A percentile compares a stretch with the other conserved stretches of the same genome.
These are phyloP conservation scores for Kodamaea sagamina DNA, from an alignment of 805 yeast genomes.

Conservation along the genomic window DNA sequence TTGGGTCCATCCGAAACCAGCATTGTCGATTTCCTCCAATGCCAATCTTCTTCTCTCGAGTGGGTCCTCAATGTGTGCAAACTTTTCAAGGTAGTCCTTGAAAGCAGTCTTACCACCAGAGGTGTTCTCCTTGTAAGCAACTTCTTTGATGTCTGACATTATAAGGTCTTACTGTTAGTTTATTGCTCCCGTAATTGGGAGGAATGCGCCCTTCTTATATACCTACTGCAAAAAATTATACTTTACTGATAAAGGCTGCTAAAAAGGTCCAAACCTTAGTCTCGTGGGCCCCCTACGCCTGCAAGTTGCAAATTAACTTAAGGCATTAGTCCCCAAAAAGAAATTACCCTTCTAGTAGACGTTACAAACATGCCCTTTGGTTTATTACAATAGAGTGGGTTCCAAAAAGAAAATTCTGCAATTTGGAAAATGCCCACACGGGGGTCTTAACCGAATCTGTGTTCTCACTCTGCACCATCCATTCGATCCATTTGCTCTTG, in stretches of 20 bases:
- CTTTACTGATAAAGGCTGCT: neutral
- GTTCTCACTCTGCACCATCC: too few species aligned
- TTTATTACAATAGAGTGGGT: too few species aligned
- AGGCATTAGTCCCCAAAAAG: conserved; percentile 5
- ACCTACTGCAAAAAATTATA: neutral
- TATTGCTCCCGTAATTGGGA: neutral
- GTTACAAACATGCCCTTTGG: conserved; percentile 1
- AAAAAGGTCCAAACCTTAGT: conserved; percentile 5
- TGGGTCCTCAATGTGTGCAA: conserved; percentile 81
- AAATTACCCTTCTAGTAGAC: conserved; percentile 1
- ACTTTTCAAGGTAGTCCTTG: conserved; percentile 79
- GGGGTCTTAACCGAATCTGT: too few species aligned
- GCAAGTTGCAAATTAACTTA: conserved; percentile 8
- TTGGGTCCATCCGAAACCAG: conserved; percentile 80
- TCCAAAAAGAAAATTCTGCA: neutral
- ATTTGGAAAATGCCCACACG: neutral
- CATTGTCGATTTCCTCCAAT: conserved; percentile 78
- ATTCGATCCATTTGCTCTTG: neutral
- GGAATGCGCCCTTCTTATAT: conserved; percentile 3
- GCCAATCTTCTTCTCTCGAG: conserved; percentile 86
- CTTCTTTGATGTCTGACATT: conserved; percentile 30
- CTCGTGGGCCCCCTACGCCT: conserved; percentile 14
- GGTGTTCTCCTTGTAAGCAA: conserved; percentile 21
- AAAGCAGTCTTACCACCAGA: conserved; percentile 83
- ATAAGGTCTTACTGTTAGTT: neutral